Base-by-base conservation (phyloP, 192 early-diverging fungal species). In the Backusella mclennaniae region DNA sequence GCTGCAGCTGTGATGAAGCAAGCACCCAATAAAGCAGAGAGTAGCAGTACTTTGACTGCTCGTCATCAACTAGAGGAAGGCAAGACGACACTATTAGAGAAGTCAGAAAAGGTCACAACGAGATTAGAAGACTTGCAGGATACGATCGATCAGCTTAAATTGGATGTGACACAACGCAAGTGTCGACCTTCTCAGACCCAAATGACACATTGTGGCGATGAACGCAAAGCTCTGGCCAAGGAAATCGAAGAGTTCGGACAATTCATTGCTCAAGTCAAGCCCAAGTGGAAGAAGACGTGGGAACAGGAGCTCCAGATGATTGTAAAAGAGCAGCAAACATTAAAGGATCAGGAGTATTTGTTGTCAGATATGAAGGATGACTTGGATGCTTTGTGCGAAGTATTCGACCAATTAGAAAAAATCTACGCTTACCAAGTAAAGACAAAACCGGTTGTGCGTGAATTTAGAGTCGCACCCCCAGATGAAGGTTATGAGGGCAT, bases 201-300 rank as follows among this genome's bases (percentile, higher is more conserved):
- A 70, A 85, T 93, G 82, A 71, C 79, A 7, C 88, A 87, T 74
- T 87, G 89, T 35, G 80, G 76, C 15, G 71, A 84, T 14, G 89
- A 93, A 66, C 86, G 88, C 35, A 79, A 76, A n/a, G 83, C 79
- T 15, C 76, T 95, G 23, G 84, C 63, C 0, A 35, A 82, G 4
- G 91, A 90, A 26, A 86, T 90, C 26, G 75, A 79, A 15, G 83
- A 85, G 23, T 86, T 93, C 8, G 76, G 89, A 3, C 67, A 82
- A 31, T 89, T 87, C 59, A 92, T 96, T 56, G 81, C 84, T 59
- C 86, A 89, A 6, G 84, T 90, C 6, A 85, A 91, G 59, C 85
- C 90, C 17, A 86, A 85, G 8, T 94, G 93, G 93, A 94, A 94
- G 69, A 90, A 90, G 81, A 92, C 90, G 1, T 96, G 94, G 94